Percentiles rank a stretch among this genome's conserved stretches.
phyloP scores from a whole-genome alignment of 2,329 filamentous ascomycete species.

The Stemphylium beticola region DNA sequence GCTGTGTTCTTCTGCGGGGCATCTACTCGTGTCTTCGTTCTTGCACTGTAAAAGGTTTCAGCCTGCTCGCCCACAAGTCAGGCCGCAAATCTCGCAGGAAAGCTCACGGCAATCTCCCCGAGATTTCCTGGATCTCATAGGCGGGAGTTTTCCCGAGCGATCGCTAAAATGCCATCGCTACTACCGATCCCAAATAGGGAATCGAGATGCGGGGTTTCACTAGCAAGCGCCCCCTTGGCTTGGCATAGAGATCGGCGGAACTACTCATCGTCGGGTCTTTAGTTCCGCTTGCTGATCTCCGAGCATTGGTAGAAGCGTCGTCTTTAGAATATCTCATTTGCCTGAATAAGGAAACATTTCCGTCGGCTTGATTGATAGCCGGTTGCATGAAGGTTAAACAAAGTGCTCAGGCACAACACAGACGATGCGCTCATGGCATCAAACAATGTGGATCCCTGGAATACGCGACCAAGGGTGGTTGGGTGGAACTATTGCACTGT shows the following conservation, averaged over 20 bases:
- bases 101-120: not conserved
- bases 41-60: not conserved
- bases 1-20: not conserved
- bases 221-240: not conserved
- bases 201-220: constrained; percentile 1
- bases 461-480: not conserved
- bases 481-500: not conserved
- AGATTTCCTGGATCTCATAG: not conserved
- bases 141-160: not conserved
- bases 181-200: not conserved
- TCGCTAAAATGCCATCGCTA: not conserved
- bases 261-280: not conserved
- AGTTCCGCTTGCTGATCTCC: not conserved
- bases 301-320: not conserved
- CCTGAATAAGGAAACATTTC: not conserved
- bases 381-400: not conserved
- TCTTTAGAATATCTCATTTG: not conserved
- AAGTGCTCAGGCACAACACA: not conserved
- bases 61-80: not conserved
- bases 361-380: not conserved
- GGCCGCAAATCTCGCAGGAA: not conserved
- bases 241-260: not conserved
- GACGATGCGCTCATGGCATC: not conserved
- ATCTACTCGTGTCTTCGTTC: not conserved
- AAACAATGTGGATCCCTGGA: not conserved